phyloP scores from a whole-genome alignment of 495 filamentous ascomycete species.

The Daldinia vernicosa region DNA sequence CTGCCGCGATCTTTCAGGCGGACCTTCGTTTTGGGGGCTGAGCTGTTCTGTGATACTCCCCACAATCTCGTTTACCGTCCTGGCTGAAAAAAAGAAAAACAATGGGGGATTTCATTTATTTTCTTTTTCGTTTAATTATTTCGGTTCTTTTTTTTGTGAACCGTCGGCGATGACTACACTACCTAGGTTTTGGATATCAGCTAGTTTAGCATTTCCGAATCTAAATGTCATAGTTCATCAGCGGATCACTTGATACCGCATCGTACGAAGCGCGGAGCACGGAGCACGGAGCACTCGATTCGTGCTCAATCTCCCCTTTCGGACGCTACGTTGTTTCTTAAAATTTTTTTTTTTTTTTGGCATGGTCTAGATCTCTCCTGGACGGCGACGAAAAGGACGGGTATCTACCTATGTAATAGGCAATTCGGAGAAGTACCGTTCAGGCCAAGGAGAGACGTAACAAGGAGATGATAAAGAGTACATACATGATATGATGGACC shows the following conservation, averaged over 20 bases:
- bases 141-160: background rate
- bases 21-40: conserved; percentile 18
- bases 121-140: background rate
- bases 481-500: conserved; percentile 16
- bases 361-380: conserved; percentile 3
- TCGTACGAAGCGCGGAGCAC: conserved; percentile 1
- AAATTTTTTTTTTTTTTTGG: background rate
- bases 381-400: background rate
- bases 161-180: background rate
- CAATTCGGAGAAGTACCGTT: conserved; percentile 30
- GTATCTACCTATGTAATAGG: conserved; percentile 25
- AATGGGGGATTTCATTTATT: background rate
- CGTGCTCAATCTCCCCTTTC: conserved; percentile 15
- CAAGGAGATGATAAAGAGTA: background rate
- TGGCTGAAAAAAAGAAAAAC: background rate
- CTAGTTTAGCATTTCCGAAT: conserved; percentile 1
- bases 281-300: background rate
- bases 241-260: conserved; percentile 3
- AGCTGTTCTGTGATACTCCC: conserved; percentile 35
- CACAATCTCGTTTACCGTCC: conserved; percentile 40
- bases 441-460: conserved; percentile 8
- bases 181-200: background rate
- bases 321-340: conserved; percentile 26
- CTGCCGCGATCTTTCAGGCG: conserved; percentile 25
- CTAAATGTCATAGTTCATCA: background rate